A percentile compares a stretch with the other conserved stretches of the same genome.
These are phyloP conservation scores for Leptomonas pyrrhocoris DNA, from an alignment of 208 protist genomes.

Conservation along the genomic window DNA sequence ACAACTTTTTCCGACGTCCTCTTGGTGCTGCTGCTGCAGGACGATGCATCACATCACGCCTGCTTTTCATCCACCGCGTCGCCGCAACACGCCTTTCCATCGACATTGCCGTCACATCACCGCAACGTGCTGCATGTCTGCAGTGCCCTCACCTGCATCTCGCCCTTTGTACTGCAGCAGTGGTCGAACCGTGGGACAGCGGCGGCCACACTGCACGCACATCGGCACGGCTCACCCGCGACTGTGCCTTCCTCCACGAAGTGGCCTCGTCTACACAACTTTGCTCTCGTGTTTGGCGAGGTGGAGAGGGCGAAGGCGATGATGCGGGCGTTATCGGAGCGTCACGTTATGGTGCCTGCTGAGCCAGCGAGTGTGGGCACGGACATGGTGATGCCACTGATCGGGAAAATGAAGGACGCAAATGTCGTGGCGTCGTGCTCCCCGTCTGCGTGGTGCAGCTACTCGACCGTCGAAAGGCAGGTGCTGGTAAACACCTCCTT, in stretches of 20 bases:
- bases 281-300: slow-evolving; percentile 23
- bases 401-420: not conserved
- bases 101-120: not conserved
- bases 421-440: slow-evolving; percentile 7
- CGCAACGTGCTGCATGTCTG: slow-evolving; percentile 24
- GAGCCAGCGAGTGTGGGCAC: not conserved
- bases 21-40: slow-evolving; percentile 4
- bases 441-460: slow-evolving; percentile 3
- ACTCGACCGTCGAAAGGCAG: not conserved
- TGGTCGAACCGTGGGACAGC: slow-evolving; percentile 24
- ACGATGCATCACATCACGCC: not conserved
- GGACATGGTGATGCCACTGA: slow-evolving; percentile 7
- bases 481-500: not conserved
- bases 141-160: slow-evolving; percentile 19
- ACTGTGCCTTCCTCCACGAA: too few species aligned
- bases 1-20: slow-evolving; percentile 23
- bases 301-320: not conserved
- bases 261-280: slow-evolving; percentile 9
- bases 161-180: slow-evolving; percentile 26
- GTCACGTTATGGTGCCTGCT: not conserved
- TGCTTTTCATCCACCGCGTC: not conserved
- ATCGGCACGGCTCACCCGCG: too few species aligned
- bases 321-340: slow-evolving; percentile 20
- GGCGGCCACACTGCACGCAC: not conserved
- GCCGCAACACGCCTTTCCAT: not conserved